phyloP scores from a whole-genome alignment of 306 rosid genomes.

The Abrus precatorius region DNA sequence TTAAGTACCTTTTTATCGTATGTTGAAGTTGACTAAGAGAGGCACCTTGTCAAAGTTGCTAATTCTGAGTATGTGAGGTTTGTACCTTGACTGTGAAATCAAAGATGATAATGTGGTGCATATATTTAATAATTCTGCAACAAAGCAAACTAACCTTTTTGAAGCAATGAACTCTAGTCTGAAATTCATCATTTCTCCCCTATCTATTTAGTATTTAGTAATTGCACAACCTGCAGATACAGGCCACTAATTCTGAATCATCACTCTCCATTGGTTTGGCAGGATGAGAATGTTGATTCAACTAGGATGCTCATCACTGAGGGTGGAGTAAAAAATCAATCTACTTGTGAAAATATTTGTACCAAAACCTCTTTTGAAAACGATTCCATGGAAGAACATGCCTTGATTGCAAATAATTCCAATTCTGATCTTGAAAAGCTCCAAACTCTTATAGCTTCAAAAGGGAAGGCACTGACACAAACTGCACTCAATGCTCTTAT shows the following conservation, averaged over 20 bases:
- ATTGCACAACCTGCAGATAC: slow-evolving; percentile 11
- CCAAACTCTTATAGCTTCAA: slow-evolving; percentile 56
- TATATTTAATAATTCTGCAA: background rate
- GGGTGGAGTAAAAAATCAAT: slow-evolving; percentile 43
- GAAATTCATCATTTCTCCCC: slow-evolving; percentile 1
- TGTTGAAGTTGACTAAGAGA: slow-evolving; percentile 1
- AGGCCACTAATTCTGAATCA: background rate
- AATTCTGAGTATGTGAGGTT: background rate
- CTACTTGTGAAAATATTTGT: slow-evolving; percentile 51
- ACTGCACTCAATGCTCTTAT: slow-evolving; percentile 69
- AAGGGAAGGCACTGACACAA: slow-evolving; percentile 62
- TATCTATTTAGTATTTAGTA: background rate
- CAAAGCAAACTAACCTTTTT: slow-evolving; percentile 10
- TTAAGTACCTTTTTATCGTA: background rate
- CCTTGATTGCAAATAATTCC: slow-evolving; percentile 49
- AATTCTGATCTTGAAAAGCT: slow-evolving; percentile 53
- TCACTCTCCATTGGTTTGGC: slow-evolving; percentile 47
- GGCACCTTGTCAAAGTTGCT: background rate
- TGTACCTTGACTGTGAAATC: slow-evolving; percentile 2
- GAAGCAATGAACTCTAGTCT: slow-evolving; percentile 2
- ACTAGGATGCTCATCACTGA: slow-evolving; percentile 46
- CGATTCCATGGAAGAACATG: slow-evolving; percentile 33
- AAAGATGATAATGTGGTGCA: background rate
- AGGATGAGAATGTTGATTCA: slow-evolving; percentile 54
- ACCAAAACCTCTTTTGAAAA: slow-evolving; percentile 44